These are phyloP conservation scores for Nakazawaea peltata DNA, from an alignment of 805 yeast genomes.

Conservation along the genomic window DNA sequence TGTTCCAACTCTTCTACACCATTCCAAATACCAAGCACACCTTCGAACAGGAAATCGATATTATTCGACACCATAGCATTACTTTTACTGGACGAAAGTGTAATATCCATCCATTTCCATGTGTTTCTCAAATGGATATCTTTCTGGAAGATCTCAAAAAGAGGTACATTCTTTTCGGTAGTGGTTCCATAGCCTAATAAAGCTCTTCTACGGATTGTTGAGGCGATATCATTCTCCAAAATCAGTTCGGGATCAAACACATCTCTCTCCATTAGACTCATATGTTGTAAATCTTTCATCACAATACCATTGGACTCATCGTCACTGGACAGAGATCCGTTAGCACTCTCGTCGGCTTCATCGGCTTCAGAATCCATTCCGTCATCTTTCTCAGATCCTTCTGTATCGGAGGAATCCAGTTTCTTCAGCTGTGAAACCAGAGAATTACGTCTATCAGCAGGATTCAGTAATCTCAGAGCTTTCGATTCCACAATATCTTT, in stretches of 20 bases:
- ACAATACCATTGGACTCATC: not conserved
- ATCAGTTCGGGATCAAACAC: conserved; percentile 23
- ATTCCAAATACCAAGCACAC: conserved; percentile 87
- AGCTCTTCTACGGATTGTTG: conserved; percentile 66
- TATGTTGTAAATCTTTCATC: not conserved
- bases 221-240: conserved; percentile 65
- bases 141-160: conserved; percentile 46
- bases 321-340: not conserved
- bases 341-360: conserved; percentile 2
- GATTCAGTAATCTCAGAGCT: not conserved
- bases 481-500: conserved; percentile 19
- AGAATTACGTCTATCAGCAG: not conserved
- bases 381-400: not conserved
- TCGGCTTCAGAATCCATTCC: not conserved
- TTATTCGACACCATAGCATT: conserved; percentile 63
- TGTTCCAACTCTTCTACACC: conserved; percentile 47
- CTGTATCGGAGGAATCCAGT: not conserved
- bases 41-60: conserved; percentile 78
- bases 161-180: conserved; percentile 51
- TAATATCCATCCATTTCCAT: conserved; percentile 87
- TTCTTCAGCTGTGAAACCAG: not conserved
- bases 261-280: conserved; percentile 10
- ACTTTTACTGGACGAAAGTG: conserved; percentile 53
- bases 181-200: conserved; percentile 63
- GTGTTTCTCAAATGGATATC: conserved; percentile 60